Percentiles rank a stretch among this genome's conserved stretches.
Conservation (phyloP, 352 stramenopile genomes). For the Globisporangium iwayamae region DNA sequence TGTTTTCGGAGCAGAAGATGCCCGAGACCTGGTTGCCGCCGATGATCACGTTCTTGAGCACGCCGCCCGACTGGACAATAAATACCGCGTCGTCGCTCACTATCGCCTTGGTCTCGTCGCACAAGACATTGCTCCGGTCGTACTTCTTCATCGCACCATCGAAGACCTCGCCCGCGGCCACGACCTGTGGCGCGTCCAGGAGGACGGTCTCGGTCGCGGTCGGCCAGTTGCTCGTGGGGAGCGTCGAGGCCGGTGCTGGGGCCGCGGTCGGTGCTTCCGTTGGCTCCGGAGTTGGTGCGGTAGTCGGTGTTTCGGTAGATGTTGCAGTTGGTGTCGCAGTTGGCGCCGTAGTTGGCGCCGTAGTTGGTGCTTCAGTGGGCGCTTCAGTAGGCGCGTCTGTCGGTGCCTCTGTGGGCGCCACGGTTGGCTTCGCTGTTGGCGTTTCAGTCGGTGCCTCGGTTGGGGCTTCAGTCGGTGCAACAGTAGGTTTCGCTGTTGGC, state of each 20-base stretch:
- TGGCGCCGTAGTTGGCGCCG: slow-evolving; percentile 1
- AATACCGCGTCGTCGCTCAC: slow-evolving; percentile 49
- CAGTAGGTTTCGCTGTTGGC: neutral
- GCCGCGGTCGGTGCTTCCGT: slow-evolving; percentile 7
- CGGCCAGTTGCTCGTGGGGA: slow-evolving; percentile 40
- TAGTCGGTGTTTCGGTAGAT: slow-evolving; percentile 11
- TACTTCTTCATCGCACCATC: slow-evolving; percentile 60
- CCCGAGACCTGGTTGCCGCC: slow-evolving; percentile 35
- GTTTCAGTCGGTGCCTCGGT: slow-evolving; percentile 9
- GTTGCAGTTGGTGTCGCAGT: slow-evolving; percentile 12
- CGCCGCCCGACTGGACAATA: slow-evolving; percentile 51
- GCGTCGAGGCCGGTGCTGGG: neutral
- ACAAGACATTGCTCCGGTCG: slow-evolving; percentile 51
- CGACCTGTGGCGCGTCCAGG: slow-evolving; percentile 25
- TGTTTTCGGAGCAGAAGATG: slow-evolving; percentile 55
- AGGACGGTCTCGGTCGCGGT: slow-evolving; percentile 33
- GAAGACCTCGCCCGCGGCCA: slow-evolving; percentile 35
- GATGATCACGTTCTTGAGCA: slow-evolving; percentile 65
- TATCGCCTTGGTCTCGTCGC: slow-evolving; percentile 28
- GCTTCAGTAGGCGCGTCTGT: slow-evolving; percentile 13
- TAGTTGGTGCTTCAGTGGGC: slow-evolving; percentile 11
- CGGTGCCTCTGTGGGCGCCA: neutral
- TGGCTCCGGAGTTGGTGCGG: slow-evolving; percentile 11
- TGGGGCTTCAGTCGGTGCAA: slow-evolving; percentile 14
- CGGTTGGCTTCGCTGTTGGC: slow-evolving; percentile 8